Evolutionary conservation across 768 basidiomycete genomes (phyloP), one percentile per base, ranked within the genome.

Genomic region (Trametes sanguinea): DNA sequence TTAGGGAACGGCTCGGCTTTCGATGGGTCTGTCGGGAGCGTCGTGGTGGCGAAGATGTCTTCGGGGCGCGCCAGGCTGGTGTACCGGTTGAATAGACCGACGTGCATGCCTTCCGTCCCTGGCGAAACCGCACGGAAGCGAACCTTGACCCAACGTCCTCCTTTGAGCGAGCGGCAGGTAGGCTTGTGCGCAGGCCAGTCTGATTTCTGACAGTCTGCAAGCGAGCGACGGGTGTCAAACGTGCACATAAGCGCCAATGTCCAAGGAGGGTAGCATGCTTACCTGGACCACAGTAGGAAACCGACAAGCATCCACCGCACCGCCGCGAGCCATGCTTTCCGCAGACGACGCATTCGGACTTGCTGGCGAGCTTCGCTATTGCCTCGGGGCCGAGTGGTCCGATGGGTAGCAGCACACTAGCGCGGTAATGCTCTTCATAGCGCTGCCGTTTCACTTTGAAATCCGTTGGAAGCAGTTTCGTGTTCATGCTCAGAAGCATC

Each of bases 131-230:
- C 17, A 6, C 42, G 29, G 63, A 72, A 60, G 10, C 61, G 67
- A 35, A 78, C 53, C 9, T 68, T 72, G 33, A 62, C 61, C 79
- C 78, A 81, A 1, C 68, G 72, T 2, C 76, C 79, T 17, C 75
- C 77, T 56, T 74, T 71, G 51, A 81, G 68, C 4, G 78, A 72
- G 13, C 68, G 70, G 64, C 79, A 81, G 1, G 66, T 55, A 2
- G 54, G 46, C 65, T 77, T 78, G 67, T 80, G 79, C 7, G 67
- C 64, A 27, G 71, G 65, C 79, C 79, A 81, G 60, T 80, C 76
- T n/a, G 57, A 61, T 27, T 56, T 22, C 22, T 22, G 22, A 22
- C 22, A 22, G 22, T 22, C 22, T 22, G 22, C 22, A 22, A 22
- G 22, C 22, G 22, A 22, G 22, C 22, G 22, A 22, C 22, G 22